Base-by-base conservation (phyloP, 441 rosid genomes). In the Populus hybrid region DNA sequence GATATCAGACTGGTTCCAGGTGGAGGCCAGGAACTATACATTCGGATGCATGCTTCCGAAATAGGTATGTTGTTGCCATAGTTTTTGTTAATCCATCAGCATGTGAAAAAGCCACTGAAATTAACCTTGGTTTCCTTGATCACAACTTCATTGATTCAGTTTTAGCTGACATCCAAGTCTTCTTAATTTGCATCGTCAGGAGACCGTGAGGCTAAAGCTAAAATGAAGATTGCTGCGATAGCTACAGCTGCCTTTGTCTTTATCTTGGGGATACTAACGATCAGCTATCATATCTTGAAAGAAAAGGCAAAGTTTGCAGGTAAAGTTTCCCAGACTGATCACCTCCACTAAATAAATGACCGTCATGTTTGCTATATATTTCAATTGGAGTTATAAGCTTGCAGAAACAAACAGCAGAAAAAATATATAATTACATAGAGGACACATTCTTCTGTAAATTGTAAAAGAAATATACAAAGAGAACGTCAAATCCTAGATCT, bases 21-120 rank as follows among this genome's bases (percentile, higher is more conserved):
- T 5, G 78, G 70, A 0, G 90, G 86, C 14, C 83, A 82, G 40
- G 84, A 83, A 70, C 72, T 89, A 2, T 84, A 79, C 42, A 69
- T 84, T 28, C 79, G 88, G 40, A 35, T 76, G 76, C 9, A 73
- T 21, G 78, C 75, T 12, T 82, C 85, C 0, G 81, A 78, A 28
- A 16, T 66, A 77, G 87, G 81, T 84, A 30, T 30, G 32, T 30
- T 30, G 32, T 30, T 30, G 32, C 32, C 32, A 30, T 3, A 30
- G 32, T 30, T 30, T 30, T 30, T 30, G 4, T 30, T 30, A 30
- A 30, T 30, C 32, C 32, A 30, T 30, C 4, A 3, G 32, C 32
- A 68, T 68, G 42, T 50, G 42, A 38, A 38, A 2, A 1, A 50
- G 63, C 21, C 10, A 19, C 4, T 0, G 9, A 19, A 57, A 8